Base-by-base conservation (phyloP, 768 basidiomycete species). In the Suillus placidus region DNA sequence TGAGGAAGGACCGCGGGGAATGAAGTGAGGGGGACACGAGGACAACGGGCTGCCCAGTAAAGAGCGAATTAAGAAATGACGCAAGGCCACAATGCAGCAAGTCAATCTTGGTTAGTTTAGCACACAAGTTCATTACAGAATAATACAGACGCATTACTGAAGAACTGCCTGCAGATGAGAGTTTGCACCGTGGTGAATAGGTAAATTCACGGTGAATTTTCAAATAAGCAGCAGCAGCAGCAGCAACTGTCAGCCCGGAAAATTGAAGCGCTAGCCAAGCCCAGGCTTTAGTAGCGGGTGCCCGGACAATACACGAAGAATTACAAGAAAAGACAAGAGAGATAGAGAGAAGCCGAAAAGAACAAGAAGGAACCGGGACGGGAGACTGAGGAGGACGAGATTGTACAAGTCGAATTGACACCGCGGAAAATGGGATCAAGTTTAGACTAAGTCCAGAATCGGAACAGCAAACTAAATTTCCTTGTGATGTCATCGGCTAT, bases 21-120 rank as follows among this genome's bases (percentile, higher is more conserved):
- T 67, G 62, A 71, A 69, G 67, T 66, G 67, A 70, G 70, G 47
- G 69, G 61, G 68, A 60, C 75, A 75, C 75, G 74, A 75, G 75
- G 74, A 72, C 66, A 71, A 71, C 40, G 60, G 65, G 69, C 70
- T 66, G 68, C 20, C 67, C 66, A 68, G 63, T 60, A 68, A 64
- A 67, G 68, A 70, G 62, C 58, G 61, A 68, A 66, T 63, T 61
- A 62, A 62, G 43, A 57, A 66, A 61, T 74, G 73, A 73, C 73
- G 70, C 73, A 71, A 74, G 68, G 64, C 65, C 51, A 60, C 38
- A 60, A 64, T 30, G 60, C 64, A 66, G 38, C 45, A 57, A 60
- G 60, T 65, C 63, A 38, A 68, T 57, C 62, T 51, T 60, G 55
- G 57, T 66, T 52, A 68, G 62, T 38, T 67, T 61, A 68, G 64